Evolutionary conservation across 2,329 filamentous ascomycete genomes (phyloP).

Genomic region (Fusarium drepaniforme): DNA sequence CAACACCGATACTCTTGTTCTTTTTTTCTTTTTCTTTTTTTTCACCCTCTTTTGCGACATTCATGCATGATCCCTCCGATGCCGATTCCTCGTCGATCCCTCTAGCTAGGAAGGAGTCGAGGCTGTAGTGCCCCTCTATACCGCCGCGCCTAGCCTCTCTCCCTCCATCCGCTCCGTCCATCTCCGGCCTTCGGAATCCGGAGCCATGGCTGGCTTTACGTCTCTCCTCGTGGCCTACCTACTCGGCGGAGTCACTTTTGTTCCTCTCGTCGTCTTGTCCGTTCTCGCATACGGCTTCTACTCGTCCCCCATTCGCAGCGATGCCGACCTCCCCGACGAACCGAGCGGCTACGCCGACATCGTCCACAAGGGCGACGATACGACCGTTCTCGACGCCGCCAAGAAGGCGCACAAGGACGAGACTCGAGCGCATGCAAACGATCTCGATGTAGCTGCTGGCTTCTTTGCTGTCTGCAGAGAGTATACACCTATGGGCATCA

Average conservation of each 20-base stretch:
- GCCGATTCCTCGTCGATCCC: conserved; percentile 21
- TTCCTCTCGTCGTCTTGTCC: conserved; percentile 76
- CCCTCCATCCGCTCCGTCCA: conserved; percentile 3
- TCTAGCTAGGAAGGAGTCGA: conserved; percentile 33
- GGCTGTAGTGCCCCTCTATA: conserved; percentile 33
- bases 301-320: conserved; percentile 69
- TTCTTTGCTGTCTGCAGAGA: conserved; percentile 97
- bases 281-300: conserved; percentile 77
- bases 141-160: conserved; percentile 24
- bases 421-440: conserved; percentile 66
- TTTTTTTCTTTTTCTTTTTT: conserved; percentile 5
- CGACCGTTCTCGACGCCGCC: conserved; percentile 70
- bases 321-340: conserved; percentile 47
- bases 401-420: conserved; percentile 71
- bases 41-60: conserved; percentile 1
- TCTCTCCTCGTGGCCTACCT: conserved; percentile 81
- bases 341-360: conserved; percentile 54
- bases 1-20: conserved; percentile 16
- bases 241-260: conserved; percentile 87
- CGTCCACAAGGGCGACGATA: conserved; percentile 73
- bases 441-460: conserved; percentile 85
- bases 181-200: conserved; percentile 32
- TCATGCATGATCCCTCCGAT: conserved; percentile 22
- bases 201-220: conserved; percentile 64
- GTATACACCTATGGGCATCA: conserved; percentile 91